Conservation (phyloP, 2,329 filamentous ascomycete species). For the Cordyceps pruinosa region DNA sequence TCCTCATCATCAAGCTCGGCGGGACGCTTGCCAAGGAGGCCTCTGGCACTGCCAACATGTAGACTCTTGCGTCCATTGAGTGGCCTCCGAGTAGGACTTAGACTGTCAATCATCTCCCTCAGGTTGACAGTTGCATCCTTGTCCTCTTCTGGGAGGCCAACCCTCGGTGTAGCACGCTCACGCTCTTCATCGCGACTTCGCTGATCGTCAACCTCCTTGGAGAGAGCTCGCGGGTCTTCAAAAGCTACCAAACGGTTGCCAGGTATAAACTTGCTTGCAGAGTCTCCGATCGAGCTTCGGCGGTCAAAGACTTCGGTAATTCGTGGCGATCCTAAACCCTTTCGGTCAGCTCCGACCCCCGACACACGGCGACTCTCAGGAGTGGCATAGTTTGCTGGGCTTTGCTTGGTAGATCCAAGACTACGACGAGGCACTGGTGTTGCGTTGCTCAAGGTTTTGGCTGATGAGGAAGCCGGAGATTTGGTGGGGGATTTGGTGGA, state of each 20-base stretch:
- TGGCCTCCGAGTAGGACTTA: constrained; percentile 67
- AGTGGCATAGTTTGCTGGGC: constrained; percentile 11
- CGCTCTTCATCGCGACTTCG: constrained; percentile 50
- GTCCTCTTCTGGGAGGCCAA: constrained; percentile 44
- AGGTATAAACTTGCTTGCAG: constrained; percentile 56
- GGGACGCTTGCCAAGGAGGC: constrained; percentile 68
- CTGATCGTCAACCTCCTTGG: constrained; percentile 57
- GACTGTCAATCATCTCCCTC: constrained; percentile 68
- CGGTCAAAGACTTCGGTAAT: constrained; percentile 65
- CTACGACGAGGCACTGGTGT: neutral
- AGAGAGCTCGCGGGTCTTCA: constrained; percentile 56
- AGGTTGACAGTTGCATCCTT: constrained; percentile 60
- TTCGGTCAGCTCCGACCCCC: constrained; percentile 61
- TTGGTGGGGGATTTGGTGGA: neutral
- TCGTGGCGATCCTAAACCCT: constrained; percentile 68
- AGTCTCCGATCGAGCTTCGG: constrained; percentile 63
- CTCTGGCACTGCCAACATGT: constrained; percentile 66
- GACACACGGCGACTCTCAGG: constrained; percentile 47
- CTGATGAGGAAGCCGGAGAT: neutral
- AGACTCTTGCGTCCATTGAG: constrained; percentile 67
- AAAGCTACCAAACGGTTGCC: constrained; percentile 50
- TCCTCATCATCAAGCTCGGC: constrained; percentile 60
- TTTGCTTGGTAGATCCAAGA: neutral
- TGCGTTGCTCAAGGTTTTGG: neutral
- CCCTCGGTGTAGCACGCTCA: constrained; percentile 51